A percentile compares a stretch with the other conserved stretches of the same genome.
phyloP scores from a whole-genome alignment of 1,284 basidiomycete species.

The Ganoderma boninense region DNA sequence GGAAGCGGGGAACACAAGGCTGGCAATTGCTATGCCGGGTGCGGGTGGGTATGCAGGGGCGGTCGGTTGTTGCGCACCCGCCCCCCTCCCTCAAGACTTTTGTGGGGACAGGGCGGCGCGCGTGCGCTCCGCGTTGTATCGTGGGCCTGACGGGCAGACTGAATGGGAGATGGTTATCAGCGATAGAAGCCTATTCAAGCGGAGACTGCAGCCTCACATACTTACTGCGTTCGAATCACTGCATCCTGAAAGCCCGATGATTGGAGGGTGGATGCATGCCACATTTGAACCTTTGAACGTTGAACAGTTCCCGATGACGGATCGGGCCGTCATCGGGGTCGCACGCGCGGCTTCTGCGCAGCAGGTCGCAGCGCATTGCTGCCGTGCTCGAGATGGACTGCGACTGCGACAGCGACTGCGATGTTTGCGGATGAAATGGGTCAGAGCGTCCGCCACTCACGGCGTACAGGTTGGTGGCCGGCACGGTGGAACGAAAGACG shows the following conservation, averaged over 20 bases:
- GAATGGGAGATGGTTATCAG: background rate
- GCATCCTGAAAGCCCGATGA: too few relatives aligned
- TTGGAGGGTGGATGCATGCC: background rate
- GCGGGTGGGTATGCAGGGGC: background rate
- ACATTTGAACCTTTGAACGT: background rate
- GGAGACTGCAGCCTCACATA: background rate
- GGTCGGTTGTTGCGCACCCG: background rate
- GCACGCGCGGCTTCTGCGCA: background rate
- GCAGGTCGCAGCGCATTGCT: background rate
- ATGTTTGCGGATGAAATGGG: background rate
- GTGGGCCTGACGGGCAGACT: background rate
- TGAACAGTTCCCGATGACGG: background rate
- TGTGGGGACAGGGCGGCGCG: background rate
- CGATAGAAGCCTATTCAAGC: background rate
- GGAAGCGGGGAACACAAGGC: background rate
- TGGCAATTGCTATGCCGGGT: background rate
- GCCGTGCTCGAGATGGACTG: background rate
- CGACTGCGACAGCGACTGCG: background rate
- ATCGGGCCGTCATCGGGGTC: too few relatives aligned
- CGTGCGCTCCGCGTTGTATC: background rate
- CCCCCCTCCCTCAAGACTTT: background rate
- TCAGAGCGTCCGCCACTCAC: background rate
- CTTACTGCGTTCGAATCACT: background rate
- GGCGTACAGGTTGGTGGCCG: constrained; percentile 3
- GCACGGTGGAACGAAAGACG: background rate